These are phyloP conservation scores for Mycosphaerella sp. DNA, from an alignment of 2,329 filamentous ascomycete genomes.

Conservation along the genomic window DNA sequence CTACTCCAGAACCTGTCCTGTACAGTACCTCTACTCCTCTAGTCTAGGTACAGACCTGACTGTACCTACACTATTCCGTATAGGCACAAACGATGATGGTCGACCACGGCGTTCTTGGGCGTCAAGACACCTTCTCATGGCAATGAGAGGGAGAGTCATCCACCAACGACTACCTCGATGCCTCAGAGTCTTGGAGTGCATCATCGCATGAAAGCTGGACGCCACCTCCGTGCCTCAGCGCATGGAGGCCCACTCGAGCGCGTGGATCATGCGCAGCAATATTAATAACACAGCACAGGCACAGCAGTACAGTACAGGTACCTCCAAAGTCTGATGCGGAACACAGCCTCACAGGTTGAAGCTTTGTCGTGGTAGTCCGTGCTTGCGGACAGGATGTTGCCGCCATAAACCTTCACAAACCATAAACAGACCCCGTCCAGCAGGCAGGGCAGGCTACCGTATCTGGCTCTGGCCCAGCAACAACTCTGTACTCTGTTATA, in stretches of 20 bases:
- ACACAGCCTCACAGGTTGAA: no score
- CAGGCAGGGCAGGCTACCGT: not conserved
- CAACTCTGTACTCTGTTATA: constrained; percentile 9
- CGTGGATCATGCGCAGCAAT: constrained; percentile 18
- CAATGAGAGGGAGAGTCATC: not conserved
- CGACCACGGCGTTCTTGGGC: constrained; percentile 6
- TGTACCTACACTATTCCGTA: no score
- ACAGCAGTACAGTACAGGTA: no score
- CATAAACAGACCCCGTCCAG: not conserved
- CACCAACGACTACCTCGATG: not conserved
- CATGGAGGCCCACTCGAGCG: constrained; percentile 9
- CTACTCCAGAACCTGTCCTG: no score
- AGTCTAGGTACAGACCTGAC: no score
- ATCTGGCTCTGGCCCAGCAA: not conserved
- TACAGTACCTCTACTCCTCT: no score
- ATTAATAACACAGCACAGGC: no score
- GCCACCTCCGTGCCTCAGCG: constrained; percentile 16
- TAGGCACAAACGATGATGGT: not conserved
- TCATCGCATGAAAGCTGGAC: constrained; percentile 15
- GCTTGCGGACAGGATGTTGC: not conserved
- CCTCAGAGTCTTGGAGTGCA: not conserved
- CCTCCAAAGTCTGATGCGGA: no score
- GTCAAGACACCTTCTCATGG: constrained; percentile 9
- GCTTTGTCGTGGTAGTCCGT: not conserved
- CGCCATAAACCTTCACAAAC: not conserved